Base-by-base conservation (phyloP, 1,139 yeast species). In the Yamadazyma songkhlaensis region DNA sequence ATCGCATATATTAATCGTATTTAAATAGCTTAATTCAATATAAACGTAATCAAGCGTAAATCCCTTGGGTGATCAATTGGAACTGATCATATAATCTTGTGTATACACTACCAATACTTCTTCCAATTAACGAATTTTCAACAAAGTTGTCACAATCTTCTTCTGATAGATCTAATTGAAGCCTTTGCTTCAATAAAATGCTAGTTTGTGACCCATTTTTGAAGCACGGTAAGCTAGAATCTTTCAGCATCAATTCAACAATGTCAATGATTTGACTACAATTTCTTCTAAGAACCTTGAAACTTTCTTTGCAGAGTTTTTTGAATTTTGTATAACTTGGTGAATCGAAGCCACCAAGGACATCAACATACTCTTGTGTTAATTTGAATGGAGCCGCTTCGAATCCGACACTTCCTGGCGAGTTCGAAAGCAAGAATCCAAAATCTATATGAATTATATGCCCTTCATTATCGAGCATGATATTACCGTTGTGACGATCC, bases 321-420 rank as follows among this genome's bases (percentile, higher is more conserved):
- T 76, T 76, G 62, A 86, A 92, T 34, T 69, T 68, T 31, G 62
- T 55, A 59, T 77, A 92, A 35, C 72, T 64, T 13, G 67, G 73
- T 12, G 87, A 75, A 2, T 79, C 82, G 0, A 69, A 41, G 0
- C 97, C 97, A 5, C 95, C 98, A 50, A 92, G 60, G 4, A 92
- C 59, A 29, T 90, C 97, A 15, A 89, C 78, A 52, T 92, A 92
- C 53, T 92, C 98, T 42, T 72, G 71, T 0, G 97, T 88, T 12
- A 92, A 66, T 55, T 92, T 92, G 69, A 92, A 92, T 1, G 98
- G 97, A 0, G 97, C 96, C 1, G 96, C 95, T 55, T 92, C 98
- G 59, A 92, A 89, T 0, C 97, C 96, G 38, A 92, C 88, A 40
- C 95, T 84, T 2, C 97, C 97, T 0, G 98, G 98, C 0, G 97